Base-by-base conservation (phyloP, 2,329 filamentous ascomycete genomes). In the Coniochaeta sp. region DNA sequence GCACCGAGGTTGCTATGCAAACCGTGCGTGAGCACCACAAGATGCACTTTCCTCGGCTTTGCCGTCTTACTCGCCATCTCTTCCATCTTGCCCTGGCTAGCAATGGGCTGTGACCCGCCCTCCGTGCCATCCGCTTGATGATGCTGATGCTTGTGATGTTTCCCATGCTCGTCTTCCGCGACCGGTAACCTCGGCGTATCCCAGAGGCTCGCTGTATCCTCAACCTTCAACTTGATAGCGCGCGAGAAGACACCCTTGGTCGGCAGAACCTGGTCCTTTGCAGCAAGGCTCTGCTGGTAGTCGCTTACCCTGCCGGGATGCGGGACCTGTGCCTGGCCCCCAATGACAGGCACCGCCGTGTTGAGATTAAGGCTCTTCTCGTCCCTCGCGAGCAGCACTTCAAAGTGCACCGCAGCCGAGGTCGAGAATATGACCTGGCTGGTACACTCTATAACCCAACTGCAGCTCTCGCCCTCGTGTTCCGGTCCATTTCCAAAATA, bases 401-500 rank as follows among this genome's bases (percentile, higher is more conserved):
- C 95, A 71, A 91, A 99, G 65, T 89, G 86, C 3, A 98, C 93
- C 14, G 88, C 88, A 1, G 93, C 95, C 34, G 90, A 92, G 31
- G 84, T 87, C 2, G 95, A 98, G 72, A 99, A 99, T 56, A 99
- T 86, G 63, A 98, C 90, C 74, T 99, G 95, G 17, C 91, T 96
- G 40, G 91, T 80, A 52, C 99, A 85, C 75, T 99, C 95, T 54
- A 99, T 85, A 59, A 97, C 80, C 95, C 95, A 99, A 24, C 87
- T 89, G 59, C 89, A 85, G 63, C 82, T 88, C 62, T 83, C 79
- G 31, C 72, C 74, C 58, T 81, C 78, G 26, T 80, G 78, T 55
- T 75, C 72, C 1, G 74, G 68, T 8, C 73, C 72, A 57, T 76
- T 73, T 16, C 77, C 79, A 63, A 84, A 82, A 58, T 76, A 72